Conservation (phyloP, 108 stramenopile species). For the Aurantiochytrium sp. region DNA sequence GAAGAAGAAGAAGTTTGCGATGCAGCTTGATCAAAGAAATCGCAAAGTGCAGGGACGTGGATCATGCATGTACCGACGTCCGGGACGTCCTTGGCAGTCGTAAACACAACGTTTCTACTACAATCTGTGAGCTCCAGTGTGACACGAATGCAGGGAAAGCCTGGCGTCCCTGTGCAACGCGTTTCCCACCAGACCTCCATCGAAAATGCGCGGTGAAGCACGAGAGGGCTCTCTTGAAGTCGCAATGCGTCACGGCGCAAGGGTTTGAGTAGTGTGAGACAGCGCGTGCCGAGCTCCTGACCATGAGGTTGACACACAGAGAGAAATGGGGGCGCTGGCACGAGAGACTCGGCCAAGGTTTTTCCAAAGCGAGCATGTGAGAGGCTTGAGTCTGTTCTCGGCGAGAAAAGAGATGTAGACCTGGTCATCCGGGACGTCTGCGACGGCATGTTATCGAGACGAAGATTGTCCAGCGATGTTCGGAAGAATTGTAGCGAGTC, state of each 20-base stretch:
- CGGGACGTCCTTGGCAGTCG: not conserved
- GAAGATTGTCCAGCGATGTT: no score
- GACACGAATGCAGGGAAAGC: not conserved
- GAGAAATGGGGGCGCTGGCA: not conserved
- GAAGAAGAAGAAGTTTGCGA: not conserved
- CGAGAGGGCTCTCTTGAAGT: not conserved
- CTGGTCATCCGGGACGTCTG: no score
- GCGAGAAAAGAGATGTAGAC: no score
- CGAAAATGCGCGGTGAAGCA: not conserved
- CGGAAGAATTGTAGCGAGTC: no score
- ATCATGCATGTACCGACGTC: not conserved
- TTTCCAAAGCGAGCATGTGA: not conserved
- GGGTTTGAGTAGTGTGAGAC: not conserved
- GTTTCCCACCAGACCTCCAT: slow-evolving; percentile 1
- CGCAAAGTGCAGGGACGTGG: no score
- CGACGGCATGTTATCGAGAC: no score
- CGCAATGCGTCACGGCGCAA: not conserved
- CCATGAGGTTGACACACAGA: not conserved
- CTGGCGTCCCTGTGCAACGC: not conserved
- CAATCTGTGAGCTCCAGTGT: not conserved
- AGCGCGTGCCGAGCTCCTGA: not conserved
- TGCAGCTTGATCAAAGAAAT: no score
- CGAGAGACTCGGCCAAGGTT: not conserved
- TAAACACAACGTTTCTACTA: not conserved
- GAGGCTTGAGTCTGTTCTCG: no score